Conservation (phyloP, 208 protist species). For the Giardia muris region DNA sequence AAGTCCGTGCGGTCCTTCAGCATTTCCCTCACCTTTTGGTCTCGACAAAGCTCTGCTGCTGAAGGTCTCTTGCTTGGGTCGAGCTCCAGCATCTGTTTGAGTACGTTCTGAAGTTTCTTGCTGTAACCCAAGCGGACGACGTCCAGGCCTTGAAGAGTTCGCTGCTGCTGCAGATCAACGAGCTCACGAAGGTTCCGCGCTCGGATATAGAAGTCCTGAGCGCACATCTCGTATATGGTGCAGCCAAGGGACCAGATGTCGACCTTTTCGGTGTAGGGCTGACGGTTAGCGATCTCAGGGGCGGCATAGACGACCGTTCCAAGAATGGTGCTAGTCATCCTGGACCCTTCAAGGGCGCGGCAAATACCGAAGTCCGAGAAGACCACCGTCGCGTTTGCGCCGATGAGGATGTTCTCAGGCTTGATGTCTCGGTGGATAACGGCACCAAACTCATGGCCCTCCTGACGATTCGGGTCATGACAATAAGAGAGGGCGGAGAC, state of each 20-base stretch:
- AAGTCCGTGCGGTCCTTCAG: too few species aligned
- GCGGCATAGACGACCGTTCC: slow-evolving; percentile 51
- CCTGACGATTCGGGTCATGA: slow-evolving; percentile 23
- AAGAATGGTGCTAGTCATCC: slow-evolving; percentile 36
- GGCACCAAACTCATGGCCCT: background rate
- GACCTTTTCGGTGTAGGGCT: slow-evolving; percentile 43
- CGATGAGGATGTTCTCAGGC: slow-evolving; percentile 50
- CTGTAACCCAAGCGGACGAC: background rate
- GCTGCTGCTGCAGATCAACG: background rate
- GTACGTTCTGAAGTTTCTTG: background rate
- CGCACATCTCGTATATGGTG: slow-evolving; percentile 47
- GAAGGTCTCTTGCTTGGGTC: background rate
- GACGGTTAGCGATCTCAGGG: slow-evolving; percentile 41
- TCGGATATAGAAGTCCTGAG: slow-evolving; percentile 40
- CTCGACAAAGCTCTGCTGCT: background rate
- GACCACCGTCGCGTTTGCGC: slow-evolving; percentile 35
- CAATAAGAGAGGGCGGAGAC: slow-evolving; percentile 34
- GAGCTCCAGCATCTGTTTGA: background rate
- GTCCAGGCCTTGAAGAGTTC: background rate
- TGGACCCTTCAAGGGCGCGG: slow-evolving; percentile 30
- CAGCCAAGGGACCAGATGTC: slow-evolving; percentile 53
- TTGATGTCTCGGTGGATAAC: slow-evolving; percentile 50
- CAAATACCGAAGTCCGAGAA: slow-evolving; percentile 52
- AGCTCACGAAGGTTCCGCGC: background rate
- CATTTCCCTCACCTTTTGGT: background rate